These are phyloP conservation scores for Tolypocladium ophioglossoides DNA, from an alignment of 2,329 filamentous ascomycete genomes.

Conservation along the genomic window DNA sequence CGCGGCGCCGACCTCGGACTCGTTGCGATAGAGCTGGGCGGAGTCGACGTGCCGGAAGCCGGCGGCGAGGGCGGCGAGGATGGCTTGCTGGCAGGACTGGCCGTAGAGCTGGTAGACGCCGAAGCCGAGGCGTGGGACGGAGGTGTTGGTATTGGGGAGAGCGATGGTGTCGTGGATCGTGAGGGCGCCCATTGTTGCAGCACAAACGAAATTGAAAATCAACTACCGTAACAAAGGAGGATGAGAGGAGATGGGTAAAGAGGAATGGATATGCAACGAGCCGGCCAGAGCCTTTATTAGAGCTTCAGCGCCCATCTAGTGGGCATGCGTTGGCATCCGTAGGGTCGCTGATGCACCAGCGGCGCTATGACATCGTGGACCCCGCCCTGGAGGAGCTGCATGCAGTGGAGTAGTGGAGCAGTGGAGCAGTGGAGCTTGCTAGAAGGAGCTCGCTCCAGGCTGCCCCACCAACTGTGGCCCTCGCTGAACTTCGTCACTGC, in stretches of 20 bases:
- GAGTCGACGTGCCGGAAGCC: conserved; percentile 58
- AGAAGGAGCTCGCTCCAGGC: neutral
- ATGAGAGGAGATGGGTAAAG: neutral
- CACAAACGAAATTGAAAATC: neutral
- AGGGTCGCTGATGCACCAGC: neutral
- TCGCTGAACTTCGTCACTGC: neutral
- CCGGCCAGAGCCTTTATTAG: neutral
- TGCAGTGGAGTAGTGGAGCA: neutral
- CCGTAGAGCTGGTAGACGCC: conserved; percentile 55
- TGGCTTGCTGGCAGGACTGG: conserved; percentile 45
- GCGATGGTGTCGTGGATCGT: conserved; percentile 8
- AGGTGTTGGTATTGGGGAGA: conserved; percentile 11
- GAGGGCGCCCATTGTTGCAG: neutral
- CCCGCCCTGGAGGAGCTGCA: neutral
- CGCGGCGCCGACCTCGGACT: conserved; percentile 54
- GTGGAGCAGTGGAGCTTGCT: too few relatives aligned
- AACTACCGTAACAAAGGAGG: neutral
- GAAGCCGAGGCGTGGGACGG: conserved; percentile 58
- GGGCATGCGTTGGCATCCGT: too few relatives aligned
- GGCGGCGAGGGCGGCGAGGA: conserved; percentile 42
- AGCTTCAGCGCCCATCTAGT: too few relatives aligned
- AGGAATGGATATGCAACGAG: neutral
- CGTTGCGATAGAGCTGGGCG: conserved; percentile 55
- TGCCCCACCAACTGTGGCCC: neutral
- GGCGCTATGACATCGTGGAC: too few relatives aligned